A percentile compares a stretch with the other conserved stretches of the same genome.
These are phyloP conservation scores for Erythrophleum ivorense DNA, from an alignment of 331 rosid genomes.

Conservation along the genomic window DNA sequence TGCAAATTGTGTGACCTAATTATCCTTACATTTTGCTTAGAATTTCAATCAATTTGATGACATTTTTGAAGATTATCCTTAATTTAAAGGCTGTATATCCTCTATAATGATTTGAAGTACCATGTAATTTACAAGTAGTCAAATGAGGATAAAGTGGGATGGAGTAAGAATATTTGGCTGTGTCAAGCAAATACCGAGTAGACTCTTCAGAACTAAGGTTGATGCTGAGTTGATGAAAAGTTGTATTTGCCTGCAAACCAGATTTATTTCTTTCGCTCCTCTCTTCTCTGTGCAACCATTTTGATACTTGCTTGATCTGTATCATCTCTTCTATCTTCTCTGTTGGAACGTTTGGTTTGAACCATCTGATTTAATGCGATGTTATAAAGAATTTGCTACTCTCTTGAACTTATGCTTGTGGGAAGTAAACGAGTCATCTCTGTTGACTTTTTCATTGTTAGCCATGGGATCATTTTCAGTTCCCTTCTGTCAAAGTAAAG, in stretches of 20 bases:
- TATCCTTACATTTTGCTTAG: neutral
- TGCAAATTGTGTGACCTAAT: neutral
- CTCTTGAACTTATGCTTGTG: neutral
- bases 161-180: neutral
- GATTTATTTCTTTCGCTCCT: neutral
- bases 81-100: neutral
- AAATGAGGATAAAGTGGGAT: constrained; percentile 1
- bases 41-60: neutral
- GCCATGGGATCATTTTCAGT: no score
- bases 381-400: neutral
- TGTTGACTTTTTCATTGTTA: neutral
- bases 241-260: neutral
- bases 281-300: neutral
- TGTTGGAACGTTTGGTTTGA: neutral
- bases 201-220: no score
- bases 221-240: neutral
- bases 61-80: neutral
- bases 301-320: neutral
- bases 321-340: neutral
- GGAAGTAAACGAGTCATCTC: neutral
- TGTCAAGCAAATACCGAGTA: neutral
- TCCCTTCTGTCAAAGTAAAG: neutral
- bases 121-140: neutral
- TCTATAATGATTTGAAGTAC: neutral
- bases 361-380: neutral